Evolutionary conservation across 257 asterid genomes (phyloP).

Genomic region (Nemophila menziesii): DNA sequence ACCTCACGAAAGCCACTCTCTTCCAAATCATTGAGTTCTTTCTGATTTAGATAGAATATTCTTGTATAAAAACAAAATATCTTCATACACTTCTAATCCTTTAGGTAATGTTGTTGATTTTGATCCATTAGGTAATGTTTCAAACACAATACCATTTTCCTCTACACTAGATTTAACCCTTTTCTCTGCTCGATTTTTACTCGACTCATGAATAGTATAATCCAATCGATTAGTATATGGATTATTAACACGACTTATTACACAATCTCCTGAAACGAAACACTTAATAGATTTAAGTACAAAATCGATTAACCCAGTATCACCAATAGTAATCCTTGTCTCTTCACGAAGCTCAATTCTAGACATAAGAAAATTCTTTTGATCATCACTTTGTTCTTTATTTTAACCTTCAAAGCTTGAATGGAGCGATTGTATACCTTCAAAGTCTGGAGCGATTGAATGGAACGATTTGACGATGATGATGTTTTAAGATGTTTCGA

Average conservation of each 20-base stretch:
- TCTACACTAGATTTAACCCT: constrained; percentile 18
- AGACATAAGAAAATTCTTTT: no score
- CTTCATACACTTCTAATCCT: constrained; percentile 23
- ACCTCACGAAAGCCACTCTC: no score
- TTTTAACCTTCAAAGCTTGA: no score
- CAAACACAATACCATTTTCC: constrained; percentile 9
- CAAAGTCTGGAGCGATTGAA: no score
- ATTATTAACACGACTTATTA: constrained; percentile 40
- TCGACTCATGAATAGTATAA: constrained; percentile 29
- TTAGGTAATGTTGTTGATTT: constrained; percentile 5
- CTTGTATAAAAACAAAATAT: constrained; percentile 35
- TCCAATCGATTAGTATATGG: constrained; percentile 34
- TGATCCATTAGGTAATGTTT: no score
- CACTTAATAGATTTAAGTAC: constrained; percentile 65
- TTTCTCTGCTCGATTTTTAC: constrained; percentile 11
- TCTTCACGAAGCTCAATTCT: constrained; percentile 60
- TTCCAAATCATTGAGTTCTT: no score
- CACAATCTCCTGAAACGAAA: constrained; percentile 32
- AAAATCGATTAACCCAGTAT: constrained; percentile 81
- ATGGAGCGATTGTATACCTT: no score
- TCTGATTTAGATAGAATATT: constrained; percentile 26
- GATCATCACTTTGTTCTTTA: no score
- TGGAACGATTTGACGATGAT: no score
- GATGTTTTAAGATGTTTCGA: no score
- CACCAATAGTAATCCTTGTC: constrained; percentile 55